Percentiles rank a stretch among this genome's conserved stretches.
Evolutionary conservation across 1,284 basidiomycete genomes (phyloP).

Genomic region (Sanghuangporus baumii): DNA sequence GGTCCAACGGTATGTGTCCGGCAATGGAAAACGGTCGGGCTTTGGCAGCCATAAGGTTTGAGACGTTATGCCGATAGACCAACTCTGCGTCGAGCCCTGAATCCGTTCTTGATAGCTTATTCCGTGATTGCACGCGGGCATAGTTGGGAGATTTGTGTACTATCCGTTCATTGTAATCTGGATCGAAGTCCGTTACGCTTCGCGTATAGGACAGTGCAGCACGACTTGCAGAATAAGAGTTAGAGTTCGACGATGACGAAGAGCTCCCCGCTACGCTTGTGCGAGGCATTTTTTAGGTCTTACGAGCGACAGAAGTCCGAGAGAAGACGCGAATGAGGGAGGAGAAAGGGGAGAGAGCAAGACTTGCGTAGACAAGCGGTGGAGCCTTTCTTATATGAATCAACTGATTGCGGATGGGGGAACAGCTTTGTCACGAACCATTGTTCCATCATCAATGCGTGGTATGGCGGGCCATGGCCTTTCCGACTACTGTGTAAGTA

Average conservation of each 20-base stretch:
- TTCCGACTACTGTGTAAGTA: background rate
- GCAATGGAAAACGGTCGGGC: slow-evolving; percentile 58
- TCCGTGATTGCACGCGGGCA: background rate
- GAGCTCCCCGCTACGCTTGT: slow-evolving; percentile 12
- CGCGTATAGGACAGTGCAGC: slow-evolving; percentile 27
- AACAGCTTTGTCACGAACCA: background rate
- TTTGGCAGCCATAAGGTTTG: slow-evolving; percentile 52
- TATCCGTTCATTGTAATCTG: slow-evolving; percentile 24
- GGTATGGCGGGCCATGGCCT: background rate
- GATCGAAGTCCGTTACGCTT: slow-evolving; percentile 39
- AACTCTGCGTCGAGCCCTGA: slow-evolving; percentile 43
- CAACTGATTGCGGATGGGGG: slow-evolving; percentile 1
- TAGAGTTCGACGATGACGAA: slow-evolving; percentile 12
- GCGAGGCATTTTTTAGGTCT: slow-evolving; percentile 12
- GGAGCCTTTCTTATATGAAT: slow-evolving; percentile 8
- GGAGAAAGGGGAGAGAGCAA: background rate
- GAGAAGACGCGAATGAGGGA: background rate
- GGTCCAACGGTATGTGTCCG: slow-evolving; percentile 67
- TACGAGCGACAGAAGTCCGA: background rate
- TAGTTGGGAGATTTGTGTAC: slow-evolving; percentile 4
- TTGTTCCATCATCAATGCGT: background rate
- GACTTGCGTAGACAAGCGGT: background rate
- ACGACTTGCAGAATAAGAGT: slow-evolving; percentile 8
- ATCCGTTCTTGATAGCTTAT: background rate
- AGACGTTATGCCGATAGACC: slow-evolving; percentile 50